Base-by-base conservation (phyloP, 2,329 filamentous ascomycete species). In the Colletotrichum chrysophilum region DNA sequence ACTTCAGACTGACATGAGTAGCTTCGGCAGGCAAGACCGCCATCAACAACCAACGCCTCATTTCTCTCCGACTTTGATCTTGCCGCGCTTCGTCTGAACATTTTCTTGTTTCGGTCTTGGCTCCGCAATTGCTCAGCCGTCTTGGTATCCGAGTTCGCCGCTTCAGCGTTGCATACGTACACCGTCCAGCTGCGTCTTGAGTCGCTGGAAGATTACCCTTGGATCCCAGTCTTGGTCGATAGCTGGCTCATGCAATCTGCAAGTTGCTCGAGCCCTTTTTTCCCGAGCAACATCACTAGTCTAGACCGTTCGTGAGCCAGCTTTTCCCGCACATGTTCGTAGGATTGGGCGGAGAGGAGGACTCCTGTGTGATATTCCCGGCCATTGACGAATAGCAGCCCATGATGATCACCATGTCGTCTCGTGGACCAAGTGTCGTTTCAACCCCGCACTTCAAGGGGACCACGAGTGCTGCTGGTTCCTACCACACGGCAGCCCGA, bases 371-470 rank as follows among this genome's bases (percentile, higher is more conserved):
- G 26, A 43, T n/a, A 28, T 7, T 18, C 62, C 28, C 26, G 66
- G 30, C 52, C 66, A 58, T 38, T 68, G n/a, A n/a, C 66, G 32
- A 58, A 71, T 61, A 48, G 34, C 18, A n/a, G 28, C 43, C 14
- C 38, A 10, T 26, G 55, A 32, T 16, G 38, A 73, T 28, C 55
- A 26, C 18, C 32, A 74, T 34, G 38, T 36, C 30, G n/a, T 52
- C 13, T 24, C 21, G 34, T 62, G 55, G 64, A 64, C 48, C 32
- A 58, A 48, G 68, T 32, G 69, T 34, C 60, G 74, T 76, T 76
- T 76, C 74, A 74, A 76, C 74, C 70, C 58, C 70, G 70, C 74
- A 76, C 64, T 74, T 65, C 43, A 66, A 70, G 65, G 65, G 48
- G 36, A 21, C 38, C 52, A 34, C 55, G 52, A 60, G 38, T 48